Base-by-base conservation (phyloP, 768 basidiomycete genomes). In the Tricholoma sp. region DNA sequence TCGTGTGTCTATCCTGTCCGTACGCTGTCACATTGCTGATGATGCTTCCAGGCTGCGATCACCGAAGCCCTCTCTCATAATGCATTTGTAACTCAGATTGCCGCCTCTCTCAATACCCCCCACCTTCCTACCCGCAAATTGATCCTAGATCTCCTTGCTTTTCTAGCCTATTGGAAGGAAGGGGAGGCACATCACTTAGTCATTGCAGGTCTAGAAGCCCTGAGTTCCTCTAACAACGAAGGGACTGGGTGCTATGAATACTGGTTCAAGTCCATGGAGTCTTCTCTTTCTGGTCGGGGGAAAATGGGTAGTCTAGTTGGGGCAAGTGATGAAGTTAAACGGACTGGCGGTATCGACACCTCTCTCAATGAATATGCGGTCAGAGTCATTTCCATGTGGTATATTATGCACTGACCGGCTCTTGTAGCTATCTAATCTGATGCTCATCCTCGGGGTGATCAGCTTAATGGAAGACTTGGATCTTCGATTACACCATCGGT, bases 291-390 rank as follows among this genome's bases (percentile, higher is more conserved):
- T 48, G 95, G 94, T 2, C 76, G 94, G 55, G 96, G 96, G 1
- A 89, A 86, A 68, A 94, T 98, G 92, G 96, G 96, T 1, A 97
- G 91, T 67, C 70, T 91, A 39, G 96, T 99, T 7, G 97, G 97
- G 0, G 93, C 94, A 20, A 96, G 94, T 63, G 91, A 95, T 12
- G 94, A 98, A 62, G 82, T 95, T 54, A 81, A 80, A 69, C 84
- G 82, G 56, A 74, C 79, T 57, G 82, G 81, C 47, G 84, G 86
- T 39, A 68, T 83, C 17, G 87, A 89, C 57, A 82, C 77, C 41
- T 81, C 82, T 44, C 68, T 95, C 58, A 88, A 87, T 58, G 94
- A 96, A 52, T 96, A 95, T 63, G 89, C 91, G 67, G 94, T 95
- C 63, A 63, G 88, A 12, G 29, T 4, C 6, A 12, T 49, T 48